Evolutionary conservation across 345 rosid species (phyloP), one percentile per base, ranked within the genome.

Genomic region (Raphanus raphanistrum): DNA sequence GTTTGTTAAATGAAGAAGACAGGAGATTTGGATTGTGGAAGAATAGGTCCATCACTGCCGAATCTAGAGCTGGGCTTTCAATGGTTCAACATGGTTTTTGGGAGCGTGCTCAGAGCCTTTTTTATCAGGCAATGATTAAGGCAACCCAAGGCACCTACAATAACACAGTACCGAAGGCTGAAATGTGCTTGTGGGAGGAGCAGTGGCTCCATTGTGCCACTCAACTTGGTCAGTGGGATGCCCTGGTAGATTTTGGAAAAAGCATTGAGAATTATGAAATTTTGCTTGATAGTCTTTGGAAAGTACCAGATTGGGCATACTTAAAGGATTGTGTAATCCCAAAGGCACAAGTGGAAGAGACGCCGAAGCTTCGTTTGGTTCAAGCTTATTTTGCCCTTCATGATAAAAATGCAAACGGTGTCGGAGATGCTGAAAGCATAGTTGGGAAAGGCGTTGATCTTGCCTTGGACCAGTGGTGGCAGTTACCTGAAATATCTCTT

Each of bases 141-240:
- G 98, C 98, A 82, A 95, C 94, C 81, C 99, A 92, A 82, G 99
- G 97, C 52, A 92, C 99, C 28, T 96, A 96, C 74, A 93, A 90
- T 80, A 96, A 93, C 83, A 87, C 92, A 2, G 99, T 96, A 33
- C 99, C 99, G 10, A 96, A 96, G 85, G 99, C 98, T 70, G 99
- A 96, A 86, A 96, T 96, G 99, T 93, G 98, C 79, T 87, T 96
- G 55, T 96, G 99, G 99, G 99, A 96, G 87, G 99, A 96, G 84
- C 98, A 96, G 59, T 96, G 99, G 99, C 86, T 92, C 66, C 83
- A 86, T 79, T 96, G 99, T 85, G 97, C 93, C 63, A 86, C 76
- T 78, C 99, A 96, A 79, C 97, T 96, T 72, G 86, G 97, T 76
- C 98, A 96, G 84, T 96, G 99, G 99, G 99, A 93, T 86, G 97